phyloP scores from a whole-genome alignment of 2,329 filamentous ascomycete genomes.

The Colletotrichum zoysiae region DNA sequence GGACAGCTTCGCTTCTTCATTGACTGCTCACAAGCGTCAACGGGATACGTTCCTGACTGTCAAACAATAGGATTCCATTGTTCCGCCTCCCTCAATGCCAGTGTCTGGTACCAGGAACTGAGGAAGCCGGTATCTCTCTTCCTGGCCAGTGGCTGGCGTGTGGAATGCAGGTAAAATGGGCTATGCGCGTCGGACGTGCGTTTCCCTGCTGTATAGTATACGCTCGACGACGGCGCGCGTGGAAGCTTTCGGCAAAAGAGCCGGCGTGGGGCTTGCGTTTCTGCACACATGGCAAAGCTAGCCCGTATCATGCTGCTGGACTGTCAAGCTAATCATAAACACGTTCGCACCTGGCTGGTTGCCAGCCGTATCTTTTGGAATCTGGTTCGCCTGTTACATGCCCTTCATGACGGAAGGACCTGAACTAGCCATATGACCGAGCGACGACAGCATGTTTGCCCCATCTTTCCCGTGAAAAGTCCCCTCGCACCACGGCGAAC shows the following conservation, averaged over 20 bases:
- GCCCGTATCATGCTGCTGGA: constrained; percentile 10
- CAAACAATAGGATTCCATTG: constrained; percentile 15
- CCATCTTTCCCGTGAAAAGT: constrained; percentile 13
- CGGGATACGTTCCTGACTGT: constrained; percentile 10
- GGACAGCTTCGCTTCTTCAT: neutral
- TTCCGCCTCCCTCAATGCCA: neutral
- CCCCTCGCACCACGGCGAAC: constrained; percentile 15
- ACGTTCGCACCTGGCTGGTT: constrained; percentile 16
- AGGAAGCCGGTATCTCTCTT: neutral
- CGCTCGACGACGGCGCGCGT: constrained; percentile 2
- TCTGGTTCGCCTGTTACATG: constrained; percentile 16
- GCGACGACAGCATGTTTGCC: constrained; percentile 31
- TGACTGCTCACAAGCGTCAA: neutral
- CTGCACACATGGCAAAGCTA: constrained; percentile 34
- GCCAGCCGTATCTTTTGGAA: constrained; percentile 23
- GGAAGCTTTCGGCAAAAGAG: constrained; percentile 22
- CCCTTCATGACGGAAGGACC: neutral
- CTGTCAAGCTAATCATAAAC: constrained; percentile 25
- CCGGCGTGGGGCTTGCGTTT: constrained; percentile 8
- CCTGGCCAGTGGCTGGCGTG: neutral
- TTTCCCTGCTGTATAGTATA: neutral
- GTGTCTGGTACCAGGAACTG: neutral
- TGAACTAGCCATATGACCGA: constrained; percentile 20
- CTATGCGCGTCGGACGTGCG: neutral
- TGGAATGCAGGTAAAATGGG: constrained; percentile 4